Evolutionary conservation across 2,329 filamentous ascomycete genomes (phyloP), one percentile per base, ranked within the genome.

Genomic region (Pseudocercospora cruenta): DNA sequence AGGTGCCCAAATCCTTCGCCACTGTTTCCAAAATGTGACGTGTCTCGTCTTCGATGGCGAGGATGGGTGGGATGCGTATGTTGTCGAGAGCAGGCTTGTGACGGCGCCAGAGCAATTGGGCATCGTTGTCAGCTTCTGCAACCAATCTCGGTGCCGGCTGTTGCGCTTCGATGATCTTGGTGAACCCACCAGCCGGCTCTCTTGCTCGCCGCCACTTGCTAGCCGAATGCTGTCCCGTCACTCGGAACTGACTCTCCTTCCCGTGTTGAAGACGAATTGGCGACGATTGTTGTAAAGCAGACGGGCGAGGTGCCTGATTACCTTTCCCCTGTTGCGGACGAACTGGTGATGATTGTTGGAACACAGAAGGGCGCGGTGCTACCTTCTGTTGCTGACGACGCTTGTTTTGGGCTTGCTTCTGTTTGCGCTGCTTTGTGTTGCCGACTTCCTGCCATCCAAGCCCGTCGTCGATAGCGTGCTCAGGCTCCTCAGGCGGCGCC

Each of bases 1-100:
- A 76, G 6, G 70, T 67, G 19, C 71, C 71, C 22, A 66, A 36
- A 21, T 71, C 67, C 4, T 55, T 22, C 1, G 74, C 74, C 10
- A 75, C 62, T 16, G 22, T 14, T 26, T 68, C 49, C 60, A 51
- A 49, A 39, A 21, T 22, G 26, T 14, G 49, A 22, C 16, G 31
- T n/a, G 60, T 51, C 8, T 33, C 31, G 3, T 51, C 5, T 39
- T 54, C 51, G 10, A 60, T 59, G 5, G 69, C 62, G 4, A 75
- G 60, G 12, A 64, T 65, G 1, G 65, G 63, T 0, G 74, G 74
- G 10, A 76, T 70, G 22, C 55, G 43, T 1, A 75, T 63, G 10
- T 49, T 59, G 19, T 65, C 66, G 2, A 26, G 45, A 9, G 70
- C 63, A 4, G 53, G 65, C 26, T 61, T 49, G 2, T 62, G 68